Percentiles rank a stretch among this genome's conserved stretches.
These are phyloP conservation scores for Ogataea methylovora DNA, from an alignment of 805 yeast species.

Conservation along the genomic window DNA sequence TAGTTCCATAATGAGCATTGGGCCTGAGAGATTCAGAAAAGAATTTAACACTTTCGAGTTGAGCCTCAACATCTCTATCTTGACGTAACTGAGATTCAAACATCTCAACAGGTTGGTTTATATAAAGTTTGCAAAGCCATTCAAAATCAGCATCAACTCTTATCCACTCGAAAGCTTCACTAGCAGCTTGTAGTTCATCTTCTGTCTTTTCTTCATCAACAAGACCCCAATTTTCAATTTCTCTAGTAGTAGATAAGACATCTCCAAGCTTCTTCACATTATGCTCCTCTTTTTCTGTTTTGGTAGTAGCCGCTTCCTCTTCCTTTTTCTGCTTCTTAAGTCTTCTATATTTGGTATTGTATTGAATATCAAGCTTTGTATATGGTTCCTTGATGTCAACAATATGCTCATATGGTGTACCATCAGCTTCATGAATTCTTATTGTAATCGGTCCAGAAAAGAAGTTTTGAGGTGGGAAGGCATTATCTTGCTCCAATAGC, in stretches of 20 bases:
- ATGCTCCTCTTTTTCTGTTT: constrained; percentile 19
- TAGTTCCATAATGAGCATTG: constrained; percentile 60
- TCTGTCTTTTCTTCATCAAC: constrained; percentile 51
- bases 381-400: constrained; percentile 81
- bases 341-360: constrained; percentile 88
- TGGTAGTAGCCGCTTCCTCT: constrained; percentile 18
- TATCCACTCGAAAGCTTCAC: constrained; percentile 96
- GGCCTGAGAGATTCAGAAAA: constrained; percentile 60
- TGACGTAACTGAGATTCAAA: constrained; percentile 88
- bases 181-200: constrained; percentile 56
- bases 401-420: constrained; percentile 97
- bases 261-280: constrained; percentile 60
- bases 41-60: constrained; percentile 69
- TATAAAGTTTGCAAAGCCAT: constrained; percentile 80
- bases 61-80: constrained; percentile 96
- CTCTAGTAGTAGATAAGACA: constrained; percentile 53
- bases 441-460: constrained; percentile 96
- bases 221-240: constrained; percentile 64
- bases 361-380: constrained; percentile 87
- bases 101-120: constrained; percentile 93
- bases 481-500: constrained; percentile 30
- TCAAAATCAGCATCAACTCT: constrained; percentile 97
- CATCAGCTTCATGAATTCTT: constrained; percentile 95
- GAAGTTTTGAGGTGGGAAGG: constrained; percentile 35
- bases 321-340: constrained; percentile 58